Conservation (phyloP, 805 yeast genomes). For the Brettanomyces custersianus region DNA sequence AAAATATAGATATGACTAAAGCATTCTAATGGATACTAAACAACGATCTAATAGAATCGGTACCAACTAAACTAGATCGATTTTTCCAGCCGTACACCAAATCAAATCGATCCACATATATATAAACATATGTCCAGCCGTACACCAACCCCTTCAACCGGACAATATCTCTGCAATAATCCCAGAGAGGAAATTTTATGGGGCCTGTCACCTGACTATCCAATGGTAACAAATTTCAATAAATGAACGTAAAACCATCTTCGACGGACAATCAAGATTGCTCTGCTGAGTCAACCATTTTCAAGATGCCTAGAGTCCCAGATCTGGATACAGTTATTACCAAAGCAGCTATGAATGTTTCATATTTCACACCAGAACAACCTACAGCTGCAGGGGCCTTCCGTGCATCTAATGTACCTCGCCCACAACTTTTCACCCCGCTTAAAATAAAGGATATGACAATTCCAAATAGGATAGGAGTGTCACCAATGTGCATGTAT, state of each 20-base stretch:
- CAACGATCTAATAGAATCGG: too few relatives aligned
- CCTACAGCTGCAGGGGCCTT: slow-evolving; percentile 26
- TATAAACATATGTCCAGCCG: too few relatives aligned
- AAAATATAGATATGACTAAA: too few relatives aligned
- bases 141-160: too few relatives aligned
- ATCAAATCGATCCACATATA: too few relatives aligned
- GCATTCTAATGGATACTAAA: too few relatives aligned
- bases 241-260: too few relatives aligned
- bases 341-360: slow-evolving; percentile 7
- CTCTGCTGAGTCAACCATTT: too few relatives aligned
- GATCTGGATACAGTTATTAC: slow-evolving; percentile 4
- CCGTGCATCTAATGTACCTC: slow-evolving; percentile 8
- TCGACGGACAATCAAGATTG: too few relatives aligned
- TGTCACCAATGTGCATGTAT: slow-evolving; percentile 50
- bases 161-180: too few relatives aligned
- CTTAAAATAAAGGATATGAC: slow-evolving; percentile 30
- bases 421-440: slow-evolving; percentile 37
- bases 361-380: slow-evolving; percentile 26
- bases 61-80: too few relatives aligned
- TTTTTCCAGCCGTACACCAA: background rate
- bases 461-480: slow-evolving; percentile 44
- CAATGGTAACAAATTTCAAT: too few relatives aligned
- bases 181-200: background rate
- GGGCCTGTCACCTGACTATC: background rate
- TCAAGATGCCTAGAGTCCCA: slow-evolving; percentile 1